Percentiles rank a stretch among this genome's conserved stretches.
These are phyloP conservation scores for Diaporthe sp. DNA, from an alignment of 2,329 filamentous ascomycete genomes.

Conservation along the genomic window DNA sequence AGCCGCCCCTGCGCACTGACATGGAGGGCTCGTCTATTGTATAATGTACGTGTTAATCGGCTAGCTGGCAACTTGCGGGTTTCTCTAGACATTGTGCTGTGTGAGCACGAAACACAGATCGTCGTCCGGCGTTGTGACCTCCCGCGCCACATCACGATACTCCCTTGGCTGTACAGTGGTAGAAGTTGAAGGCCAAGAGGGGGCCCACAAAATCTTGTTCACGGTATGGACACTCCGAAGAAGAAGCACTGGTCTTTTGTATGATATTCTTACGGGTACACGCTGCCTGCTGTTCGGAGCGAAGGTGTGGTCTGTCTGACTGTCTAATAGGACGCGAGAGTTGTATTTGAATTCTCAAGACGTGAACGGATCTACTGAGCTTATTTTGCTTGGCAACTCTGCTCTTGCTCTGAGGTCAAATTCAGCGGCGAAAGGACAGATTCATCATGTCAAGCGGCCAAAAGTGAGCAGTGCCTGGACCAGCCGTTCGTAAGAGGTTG, in stretches of 20 bases:
- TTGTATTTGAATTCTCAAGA: background rate
- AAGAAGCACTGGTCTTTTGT: background rate
- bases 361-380: background rate
- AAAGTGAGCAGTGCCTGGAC: background rate
- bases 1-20: background rate
- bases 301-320: background rate
- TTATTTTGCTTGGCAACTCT: background rate
- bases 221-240: background rate
- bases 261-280: background rate
- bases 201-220: background rate
- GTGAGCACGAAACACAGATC: constrained; percentile 1
- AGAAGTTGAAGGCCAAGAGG: background rate
- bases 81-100: background rate
- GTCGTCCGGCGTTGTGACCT: background rate
- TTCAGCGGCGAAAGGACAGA: background rate
- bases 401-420: too few species aligned
- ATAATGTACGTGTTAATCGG: background rate
- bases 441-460: background rate
- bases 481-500: background rate
- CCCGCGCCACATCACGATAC: background rate
- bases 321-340: background rate
- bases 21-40: background rate
- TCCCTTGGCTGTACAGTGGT: background rate
- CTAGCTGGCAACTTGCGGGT: too few species aligned
- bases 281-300: background rate